Conservation (phyloP, 116 monocot genomes). For the Phalaenopsis hybrid region DNA sequence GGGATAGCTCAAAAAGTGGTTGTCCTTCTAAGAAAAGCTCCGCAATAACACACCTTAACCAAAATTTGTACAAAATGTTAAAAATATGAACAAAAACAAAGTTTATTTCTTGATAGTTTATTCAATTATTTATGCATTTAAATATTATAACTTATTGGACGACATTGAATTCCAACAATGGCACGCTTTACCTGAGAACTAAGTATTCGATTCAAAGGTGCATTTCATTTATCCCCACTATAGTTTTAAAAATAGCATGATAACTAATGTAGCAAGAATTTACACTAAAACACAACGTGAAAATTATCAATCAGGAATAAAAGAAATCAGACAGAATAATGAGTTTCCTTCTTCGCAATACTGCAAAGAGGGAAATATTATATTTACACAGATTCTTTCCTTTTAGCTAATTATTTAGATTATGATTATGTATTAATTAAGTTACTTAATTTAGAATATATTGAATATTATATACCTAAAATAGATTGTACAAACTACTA, state of each 20-base stretch:
- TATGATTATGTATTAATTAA: no score
- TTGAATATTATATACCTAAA: no score
- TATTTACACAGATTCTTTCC: no score
- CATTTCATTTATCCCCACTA: background rate
- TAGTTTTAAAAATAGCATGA: background rate
- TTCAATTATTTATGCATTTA: background rate
- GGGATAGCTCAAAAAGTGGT: constrained; percentile 92
- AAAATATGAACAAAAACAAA: background rate
- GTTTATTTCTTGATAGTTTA: background rate
- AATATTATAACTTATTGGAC: background rate
- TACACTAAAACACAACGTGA: no score
- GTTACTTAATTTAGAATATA: no score
- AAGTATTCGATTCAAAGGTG: background rate
- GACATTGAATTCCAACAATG: background rate
- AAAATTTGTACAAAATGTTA: constrained; percentile 11
- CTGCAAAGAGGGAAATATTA: no score
- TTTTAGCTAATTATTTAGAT: no score
- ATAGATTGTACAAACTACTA: no score
- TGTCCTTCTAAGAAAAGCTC: constrained; percentile 96
- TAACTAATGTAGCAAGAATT: background rate
- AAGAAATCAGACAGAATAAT: no score
- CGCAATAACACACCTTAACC: constrained; percentile 83
- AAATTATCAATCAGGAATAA: no score
- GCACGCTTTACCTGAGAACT: background rate
- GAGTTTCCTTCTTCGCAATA: no score